Evolutionary conservation across 2,329 filamentous ascomycete species (phyloP).

Genomic region (Cercospora sojina): DNA sequence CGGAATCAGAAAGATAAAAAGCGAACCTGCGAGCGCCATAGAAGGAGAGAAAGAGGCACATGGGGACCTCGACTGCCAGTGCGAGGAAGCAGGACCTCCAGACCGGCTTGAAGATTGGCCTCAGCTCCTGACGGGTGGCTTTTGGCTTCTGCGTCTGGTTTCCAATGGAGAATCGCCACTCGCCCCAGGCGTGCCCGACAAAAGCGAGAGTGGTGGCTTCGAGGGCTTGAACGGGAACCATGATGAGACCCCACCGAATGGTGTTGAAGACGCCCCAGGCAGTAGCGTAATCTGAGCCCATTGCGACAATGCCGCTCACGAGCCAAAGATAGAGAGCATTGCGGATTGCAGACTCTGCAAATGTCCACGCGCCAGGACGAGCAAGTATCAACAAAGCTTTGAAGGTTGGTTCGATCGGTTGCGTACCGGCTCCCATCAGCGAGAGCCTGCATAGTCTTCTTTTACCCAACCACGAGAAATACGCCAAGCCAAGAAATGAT

Average conservation of each 20-base stretch:
- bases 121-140: conserved; percentile 23
- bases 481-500: conserved; percentile 56
- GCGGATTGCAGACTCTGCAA: conserved; percentile 64
- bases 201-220: conserved; percentile 66
- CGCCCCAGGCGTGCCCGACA: conserved; percentile 66
- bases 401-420: conserved; percentile 40
- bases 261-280: conserved; percentile 74
- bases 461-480: conserved; percentile 55
- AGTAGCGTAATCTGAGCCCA: conserved; percentile 66
- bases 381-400: conserved; percentile 52
- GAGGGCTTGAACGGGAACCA: conserved; percentile 68
- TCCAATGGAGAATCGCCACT: conserved; percentile 45
- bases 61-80: conserved; percentile 58
- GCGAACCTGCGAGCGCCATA: conserved; percentile 62
- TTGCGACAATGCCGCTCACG: conserved; percentile 60
- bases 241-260: conserved; percentile 71
- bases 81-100: conserved; percentile 55
- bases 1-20: conserved; percentile 58
- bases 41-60: conserved; percentile 61
- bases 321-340: conserved; percentile 73
- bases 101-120: conserved; percentile 53
- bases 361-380: conserved; percentile 59
- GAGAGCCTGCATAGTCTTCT: conserved; percentile 7
- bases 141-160: conserved; percentile 21
- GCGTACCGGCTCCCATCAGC: neutral